Evolutionary conservation across 345 rosid genomes (phyloP).

Genomic region (Brassica cretica): DNA sequence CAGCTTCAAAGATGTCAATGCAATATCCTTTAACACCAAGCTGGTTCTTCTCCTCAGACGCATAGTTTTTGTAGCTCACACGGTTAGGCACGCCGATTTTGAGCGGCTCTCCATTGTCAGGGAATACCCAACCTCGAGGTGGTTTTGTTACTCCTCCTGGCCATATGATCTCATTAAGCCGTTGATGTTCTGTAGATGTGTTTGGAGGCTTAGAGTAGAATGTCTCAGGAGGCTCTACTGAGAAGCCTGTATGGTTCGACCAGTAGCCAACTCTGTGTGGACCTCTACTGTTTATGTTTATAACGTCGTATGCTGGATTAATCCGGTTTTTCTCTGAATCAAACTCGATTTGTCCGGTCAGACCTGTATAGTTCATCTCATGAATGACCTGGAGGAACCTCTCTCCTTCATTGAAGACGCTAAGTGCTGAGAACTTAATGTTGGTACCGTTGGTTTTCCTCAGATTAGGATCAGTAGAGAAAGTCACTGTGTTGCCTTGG

Average conservation of each 20-base stretch:
- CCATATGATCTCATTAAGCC: constrained; percentile 70
- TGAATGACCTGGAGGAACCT: constrained; percentile 61
- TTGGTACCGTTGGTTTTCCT: constrained; percentile 47
- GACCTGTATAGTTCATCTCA: constrained; percentile 64
- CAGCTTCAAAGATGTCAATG: constrained; percentile 92
- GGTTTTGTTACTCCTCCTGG: constrained; percentile 61
- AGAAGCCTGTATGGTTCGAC: constrained; percentile 78
- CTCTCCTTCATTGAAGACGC: constrained; percentile 68
- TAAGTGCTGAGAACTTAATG: constrained; percentile 59
- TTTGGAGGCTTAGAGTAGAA: constrained; percentile 58
- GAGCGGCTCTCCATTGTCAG: constrained; percentile 76
- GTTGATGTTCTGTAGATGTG: constrained; percentile 50
- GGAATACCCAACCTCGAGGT: constrained; percentile 94
- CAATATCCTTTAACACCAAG: constrained; percentile 83
- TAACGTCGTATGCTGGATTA: constrained; percentile 71
- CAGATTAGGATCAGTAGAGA: constrained; percentile 64
- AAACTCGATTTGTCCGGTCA: constrained; percentile 63
- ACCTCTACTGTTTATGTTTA: constrained; percentile 67
- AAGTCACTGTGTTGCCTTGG: constrained; percentile 64
- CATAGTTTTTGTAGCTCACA: constrained; percentile 58
- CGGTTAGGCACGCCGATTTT: constrained; percentile 81
- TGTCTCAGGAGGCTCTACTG: constrained; percentile 60
- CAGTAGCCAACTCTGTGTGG: constrained; percentile 76
- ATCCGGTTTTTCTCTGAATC: constrained; percentile 57
- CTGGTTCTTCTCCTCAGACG: constrained; percentile 54